A percentile compares a stretch with the other conserved stretches of the same genome.
These are phyloP conservation scores for Jacaranda copaia DNA, from an alignment of 257 asterid species.

Conservation along the genomic window DNA sequence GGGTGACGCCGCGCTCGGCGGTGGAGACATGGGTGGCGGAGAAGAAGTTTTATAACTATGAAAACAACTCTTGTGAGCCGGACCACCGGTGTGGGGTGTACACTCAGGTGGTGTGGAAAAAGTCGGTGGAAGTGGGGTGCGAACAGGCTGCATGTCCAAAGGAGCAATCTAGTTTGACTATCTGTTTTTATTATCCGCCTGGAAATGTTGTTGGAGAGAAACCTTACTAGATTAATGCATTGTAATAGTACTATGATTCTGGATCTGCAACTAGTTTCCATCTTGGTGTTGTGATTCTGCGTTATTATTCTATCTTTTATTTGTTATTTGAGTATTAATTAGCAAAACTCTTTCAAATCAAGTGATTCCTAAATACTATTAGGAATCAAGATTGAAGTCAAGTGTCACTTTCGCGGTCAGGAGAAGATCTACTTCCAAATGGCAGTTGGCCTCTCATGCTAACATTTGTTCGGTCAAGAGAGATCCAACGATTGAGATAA, in stretches of 20 bases:
- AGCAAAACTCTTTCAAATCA: too few species aligned
- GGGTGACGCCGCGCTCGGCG: slow-evolving; percentile 55
- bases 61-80: slow-evolving; percentile 60
- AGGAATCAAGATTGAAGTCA: too few species aligned
- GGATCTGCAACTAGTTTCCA: not conserved
- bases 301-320: too few species aligned
- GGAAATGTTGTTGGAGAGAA: slow-evolving; percentile 92
- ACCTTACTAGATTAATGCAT: slow-evolving; percentile 61
- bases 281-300: too few species aligned
- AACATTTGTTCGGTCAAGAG: too few species aligned
- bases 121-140: slow-evolving; percentile 76
- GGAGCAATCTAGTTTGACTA: slow-evolving; percentile 56
- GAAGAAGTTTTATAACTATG: slow-evolving; percentile 73
- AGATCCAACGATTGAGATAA: too few species aligned
- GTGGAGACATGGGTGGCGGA: slow-evolving; percentile 85
- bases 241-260: too few species aligned
- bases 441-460: too few species aligned
- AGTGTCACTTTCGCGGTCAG: too few species aligned
- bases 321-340: too few species aligned
- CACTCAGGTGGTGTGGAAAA: slow-evolving; percentile 94
- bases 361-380: too few species aligned
- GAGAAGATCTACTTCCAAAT: too few species aligned
- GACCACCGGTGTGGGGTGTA: slow-evolving; percentile 79
- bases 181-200: slow-evolving; percentile 86
- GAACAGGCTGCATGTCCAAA: slow-evolving; percentile 67